These are phyloP conservation scores for Paecilomyces variotii DNA, from an alignment of 2,329 filamentous ascomycete species.

Conservation along the genomic window DNA sequence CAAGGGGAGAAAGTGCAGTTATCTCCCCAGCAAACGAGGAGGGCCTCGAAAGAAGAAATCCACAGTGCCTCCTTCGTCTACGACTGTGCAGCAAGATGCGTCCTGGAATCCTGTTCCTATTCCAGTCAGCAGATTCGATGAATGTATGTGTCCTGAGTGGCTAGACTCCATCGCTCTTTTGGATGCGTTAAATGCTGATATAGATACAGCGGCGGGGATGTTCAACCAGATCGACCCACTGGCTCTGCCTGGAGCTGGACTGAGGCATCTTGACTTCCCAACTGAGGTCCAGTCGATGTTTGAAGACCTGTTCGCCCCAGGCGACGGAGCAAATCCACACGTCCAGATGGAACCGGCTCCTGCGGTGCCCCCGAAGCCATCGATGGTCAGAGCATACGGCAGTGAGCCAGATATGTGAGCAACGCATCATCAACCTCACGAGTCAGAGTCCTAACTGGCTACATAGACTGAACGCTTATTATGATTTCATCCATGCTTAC, in stretches of 20 bases:
- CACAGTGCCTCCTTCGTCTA: slow-evolving; percentile 17
- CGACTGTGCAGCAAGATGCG: slow-evolving; percentile 12
- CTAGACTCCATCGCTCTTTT: neutral
- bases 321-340: slow-evolving; percentile 15
- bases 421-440: neutral
- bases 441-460: slow-evolving; percentile 9
- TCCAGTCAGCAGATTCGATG: slow-evolving; percentile 20
- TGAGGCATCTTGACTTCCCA: slow-evolving; percentile 32
- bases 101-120: slow-evolving; percentile 14
- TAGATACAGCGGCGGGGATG: slow-evolving; percentile 21
- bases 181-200: slow-evolving; percentile 13
- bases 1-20: slow-evolving; percentile 34
- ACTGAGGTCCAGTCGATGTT: slow-evolving; percentile 31
- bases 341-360: slow-evolving; percentile 21
- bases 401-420: slow-evolving; percentile 35
- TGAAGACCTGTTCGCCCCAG: slow-evolving; percentile 24
- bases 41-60: slow-evolving; percentile 36
- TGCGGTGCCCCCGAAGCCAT: slow-evolving; percentile 16
- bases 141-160: slow-evolving; percentile 18
- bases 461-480: slow-evolving; percentile 37
- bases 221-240: slow-evolving; percentile 35
- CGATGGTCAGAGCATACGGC: slow-evolving; percentile 31
- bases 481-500: slow-evolving; percentile 39
- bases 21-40: slow-evolving; percentile 37
- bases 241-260: slow-evolving; percentile 31